These are phyloP conservation scores for Blastocystis sp. DNA, from an alignment of 352 stramenopile species.

Conservation along the genomic window DNA sequence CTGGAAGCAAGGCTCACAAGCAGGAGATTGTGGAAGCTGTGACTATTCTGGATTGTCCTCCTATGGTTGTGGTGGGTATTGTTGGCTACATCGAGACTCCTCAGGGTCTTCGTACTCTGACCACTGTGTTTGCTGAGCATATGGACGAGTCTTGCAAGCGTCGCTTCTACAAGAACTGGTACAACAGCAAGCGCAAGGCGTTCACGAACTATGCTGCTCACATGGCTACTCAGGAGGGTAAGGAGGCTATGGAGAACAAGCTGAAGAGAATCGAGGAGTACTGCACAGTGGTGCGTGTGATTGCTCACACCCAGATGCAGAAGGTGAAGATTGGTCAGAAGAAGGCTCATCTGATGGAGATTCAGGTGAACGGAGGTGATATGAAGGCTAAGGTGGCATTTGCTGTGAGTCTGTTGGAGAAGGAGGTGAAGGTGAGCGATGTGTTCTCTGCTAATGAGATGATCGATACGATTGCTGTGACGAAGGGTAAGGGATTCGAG, in stretches of 20 bases:
- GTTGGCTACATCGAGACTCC: constrained; percentile 99
- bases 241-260: constrained; percentile 86
- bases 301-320: constrained; percentile 96
- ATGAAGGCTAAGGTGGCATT: constrained; percentile 97
- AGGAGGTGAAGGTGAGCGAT: constrained; percentile 89
- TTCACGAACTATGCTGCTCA: constrained; percentile 99
- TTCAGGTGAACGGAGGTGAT: too few species aligned
- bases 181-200: constrained; percentile 95
- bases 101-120: constrained; percentile 91
- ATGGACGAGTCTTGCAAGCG: constrained; percentile 95
- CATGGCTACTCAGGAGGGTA: constrained; percentile 80
- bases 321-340: too few species aligned
- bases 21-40: constrained; percentile 99
- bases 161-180: constrained; percentile 99
- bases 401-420: constrained; percentile 95
- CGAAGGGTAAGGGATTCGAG: constrained; percentile 96
- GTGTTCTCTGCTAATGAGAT: constrained; percentile 94
- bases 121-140: constrained; percentile 97
- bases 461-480: constrained; percentile 94
- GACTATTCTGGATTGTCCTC: constrained; percentile 95
- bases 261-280: constrained; percentile 99
- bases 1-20: constrained; percentile 96
- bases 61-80: constrained; percentile 98
- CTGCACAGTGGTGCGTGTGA: constrained; percentile 95
- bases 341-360: too few species aligned